Evolutionary conservation across 164 flowering plant genomes (phyloP).

Genomic region (Chimonanthus salicifolius): DNA sequence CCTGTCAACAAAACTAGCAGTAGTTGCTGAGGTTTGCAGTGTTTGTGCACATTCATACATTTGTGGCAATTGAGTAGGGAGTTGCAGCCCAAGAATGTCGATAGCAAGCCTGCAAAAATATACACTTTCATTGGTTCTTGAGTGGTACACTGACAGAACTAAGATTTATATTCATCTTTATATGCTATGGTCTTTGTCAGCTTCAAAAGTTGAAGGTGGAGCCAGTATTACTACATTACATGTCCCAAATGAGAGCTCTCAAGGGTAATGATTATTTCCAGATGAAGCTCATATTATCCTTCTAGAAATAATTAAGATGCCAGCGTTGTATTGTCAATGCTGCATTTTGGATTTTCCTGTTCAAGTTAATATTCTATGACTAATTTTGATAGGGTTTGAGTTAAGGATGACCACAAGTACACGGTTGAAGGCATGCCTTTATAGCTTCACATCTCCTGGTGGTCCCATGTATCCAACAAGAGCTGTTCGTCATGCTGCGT

Average conservation of each 20-base stretch:
- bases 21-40: background rate
- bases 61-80: background rate
- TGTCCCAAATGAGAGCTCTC: constrained; percentile 65
- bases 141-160: background rate
- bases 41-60: background rate
- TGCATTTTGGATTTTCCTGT: background rate
- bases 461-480: constrained; percentile 99
- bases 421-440: constrained; percentile 87
- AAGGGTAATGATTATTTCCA: constrained; percentile 43
- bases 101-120: background rate
- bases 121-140: background rate
- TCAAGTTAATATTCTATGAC: background rate
- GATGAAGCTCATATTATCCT: background rate
- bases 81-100: background rate
- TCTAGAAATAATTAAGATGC: background rate
- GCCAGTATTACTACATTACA: constrained; percentile 88
- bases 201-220: constrained; percentile 94
- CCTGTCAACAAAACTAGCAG: background rate
- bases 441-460: constrained; percentile 98
- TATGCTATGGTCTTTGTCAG: constrained; percentile 30
- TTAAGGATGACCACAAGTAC: constrained; percentile 93
- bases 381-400: constrained; percentile 60
- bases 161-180: background rate
- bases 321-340: background rate
- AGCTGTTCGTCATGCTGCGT: constrained; percentile 98